Conservation (phyloP, 257 asterid species). For the Solanum ahanhuiri region DNA sequence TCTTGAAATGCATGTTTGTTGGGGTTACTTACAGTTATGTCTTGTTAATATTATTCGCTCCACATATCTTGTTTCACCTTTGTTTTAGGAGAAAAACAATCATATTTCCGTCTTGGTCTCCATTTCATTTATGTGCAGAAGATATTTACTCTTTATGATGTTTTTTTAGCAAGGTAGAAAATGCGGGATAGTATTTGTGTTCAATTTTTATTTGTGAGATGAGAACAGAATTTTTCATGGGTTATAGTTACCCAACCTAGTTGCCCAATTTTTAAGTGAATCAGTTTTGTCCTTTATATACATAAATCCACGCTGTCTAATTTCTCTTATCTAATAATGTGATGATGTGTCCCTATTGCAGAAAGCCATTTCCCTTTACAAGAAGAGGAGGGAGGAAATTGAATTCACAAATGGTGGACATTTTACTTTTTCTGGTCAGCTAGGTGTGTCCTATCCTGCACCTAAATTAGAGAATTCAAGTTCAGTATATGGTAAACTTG, state of each 20-base stretch:
- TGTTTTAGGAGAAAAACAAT: neutral
- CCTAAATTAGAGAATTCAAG: constrained; percentile 17
- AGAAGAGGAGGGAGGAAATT: constrained; percentile 36
- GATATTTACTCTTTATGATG: neutral
- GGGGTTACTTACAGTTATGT: neutral
- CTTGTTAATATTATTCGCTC: neutral
- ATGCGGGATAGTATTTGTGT: neutral
- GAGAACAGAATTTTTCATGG: neutral
- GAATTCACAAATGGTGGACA: constrained; percentile 19
- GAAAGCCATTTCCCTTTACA: constrained; percentile 74
- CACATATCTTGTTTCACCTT: neutral
- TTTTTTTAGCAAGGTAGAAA: neutral
- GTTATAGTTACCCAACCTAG: neutral
- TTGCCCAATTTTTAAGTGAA: neutral
- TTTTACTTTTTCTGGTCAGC: constrained; percentile 1
- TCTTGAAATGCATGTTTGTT: neutral
- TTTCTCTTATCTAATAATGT: constrained; percentile 3
- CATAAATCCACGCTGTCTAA: neutral
- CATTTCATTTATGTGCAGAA: neutral
- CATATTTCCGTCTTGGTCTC: neutral
- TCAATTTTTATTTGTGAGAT: neutral
- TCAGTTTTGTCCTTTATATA: neutral
- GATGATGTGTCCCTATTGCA: constrained; percentile 20
- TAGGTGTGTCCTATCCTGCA: constrained; percentile 5
- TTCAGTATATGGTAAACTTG: constrained; percentile 12